Conservation (phyloP, 495 filamentous ascomycete genomes). For the Pyrenopolyporus hunteri region DNA sequence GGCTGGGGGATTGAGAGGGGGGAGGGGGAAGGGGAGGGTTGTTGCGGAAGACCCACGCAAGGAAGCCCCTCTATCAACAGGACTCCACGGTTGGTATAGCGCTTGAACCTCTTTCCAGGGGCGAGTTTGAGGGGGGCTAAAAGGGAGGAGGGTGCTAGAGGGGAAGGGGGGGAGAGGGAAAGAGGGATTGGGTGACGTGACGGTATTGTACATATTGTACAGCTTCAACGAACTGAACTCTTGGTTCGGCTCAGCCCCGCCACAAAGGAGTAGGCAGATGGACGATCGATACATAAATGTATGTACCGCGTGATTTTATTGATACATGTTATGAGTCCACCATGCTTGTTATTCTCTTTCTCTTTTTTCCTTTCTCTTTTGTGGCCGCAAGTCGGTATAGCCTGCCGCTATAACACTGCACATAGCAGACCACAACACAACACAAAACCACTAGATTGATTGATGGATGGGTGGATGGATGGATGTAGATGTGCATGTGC, state of each 20-base stretch:
- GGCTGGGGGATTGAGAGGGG: background rate
- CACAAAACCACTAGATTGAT: background rate
- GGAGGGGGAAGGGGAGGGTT: background rate
- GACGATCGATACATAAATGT: conserved; percentile 13
- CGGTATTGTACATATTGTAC: too few species aligned
- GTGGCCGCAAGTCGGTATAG: too few species aligned
- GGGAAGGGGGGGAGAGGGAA: background rate
- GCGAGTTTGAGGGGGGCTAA: background rate
- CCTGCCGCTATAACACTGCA: too few species aligned
- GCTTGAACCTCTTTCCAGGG: conserved; percentile 5
- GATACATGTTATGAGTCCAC: conserved; percentile 6
- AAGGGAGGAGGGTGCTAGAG: background rate
- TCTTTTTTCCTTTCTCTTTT: too few species aligned
- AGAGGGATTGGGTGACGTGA: conserved; percentile 4
- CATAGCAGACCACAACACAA: conserved; percentile 2
- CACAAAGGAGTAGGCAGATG: conserved; percentile 5
- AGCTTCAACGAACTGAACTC: conserved; percentile 5
- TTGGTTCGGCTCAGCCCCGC: conserved; percentile 33
- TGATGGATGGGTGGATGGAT: too few species aligned
- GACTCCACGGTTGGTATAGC: conserved; percentile 1
- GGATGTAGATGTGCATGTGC: background rate
- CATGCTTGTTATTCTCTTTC: too few species aligned
- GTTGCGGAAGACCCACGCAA: conserved; percentile 1
- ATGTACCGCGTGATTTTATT: background rate
- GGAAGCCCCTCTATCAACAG: conserved; percentile 19